These are phyloP conservation scores for Pseudogymnoascus sp. DNA, from an alignment of 2,329 filamentous ascomycete genomes.

Conservation along the genomic window DNA sequence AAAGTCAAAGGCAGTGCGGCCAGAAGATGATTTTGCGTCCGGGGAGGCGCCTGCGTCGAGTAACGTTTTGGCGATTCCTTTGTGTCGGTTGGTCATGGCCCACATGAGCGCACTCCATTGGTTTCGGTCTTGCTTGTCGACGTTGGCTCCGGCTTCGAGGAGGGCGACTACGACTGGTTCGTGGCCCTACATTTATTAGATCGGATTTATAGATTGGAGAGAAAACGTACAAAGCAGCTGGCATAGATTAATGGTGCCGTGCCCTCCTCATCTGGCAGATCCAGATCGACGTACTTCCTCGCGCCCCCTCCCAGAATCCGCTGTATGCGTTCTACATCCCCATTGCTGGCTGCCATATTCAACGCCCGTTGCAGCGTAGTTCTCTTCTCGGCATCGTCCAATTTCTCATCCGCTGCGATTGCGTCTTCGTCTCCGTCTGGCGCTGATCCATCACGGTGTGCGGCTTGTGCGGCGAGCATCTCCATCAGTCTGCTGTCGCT, in stretches of 20 bases:
- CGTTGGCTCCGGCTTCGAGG: conserved; percentile 75
- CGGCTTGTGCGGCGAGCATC: conserved; percentile 92
- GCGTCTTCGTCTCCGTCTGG: conserved; percentile 68
- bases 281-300: conserved; percentile 70
- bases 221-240: conserved; percentile 75
- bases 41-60: conserved; percentile 92
- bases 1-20: conserved; percentile 91
- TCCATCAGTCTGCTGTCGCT: conserved; percentile 86
- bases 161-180: conserved; percentile 78
- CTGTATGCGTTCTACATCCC: conserved; percentile 73
- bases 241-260: conserved; percentile 96
- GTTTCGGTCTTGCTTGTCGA: conserved; percentile 91
- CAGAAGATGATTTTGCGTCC: conserved; percentile 88
- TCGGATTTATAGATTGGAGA: conserved; percentile 9
- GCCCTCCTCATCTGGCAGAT: conserved; percentile 85
- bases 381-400: conserved; percentile 70
- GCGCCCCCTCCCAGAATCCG: conserved; percentile 68
- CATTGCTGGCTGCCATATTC: conserved; percentile 94
- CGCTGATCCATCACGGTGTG: conserved; percentile 64
- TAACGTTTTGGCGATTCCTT: conserved; percentile 85
- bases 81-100: conserved; percentile 98
- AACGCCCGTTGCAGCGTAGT: conserved; percentile 77
- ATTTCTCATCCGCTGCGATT: conserved; percentile 64
- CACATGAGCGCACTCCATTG: conserved; percentile 98
- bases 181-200: conserved; percentile 55